Percentiles rank a stretch among this genome's conserved stretches.
phyloP scores from a whole-genome alignment of 208 protist species.

The Strigomonas culicis region DNA sequence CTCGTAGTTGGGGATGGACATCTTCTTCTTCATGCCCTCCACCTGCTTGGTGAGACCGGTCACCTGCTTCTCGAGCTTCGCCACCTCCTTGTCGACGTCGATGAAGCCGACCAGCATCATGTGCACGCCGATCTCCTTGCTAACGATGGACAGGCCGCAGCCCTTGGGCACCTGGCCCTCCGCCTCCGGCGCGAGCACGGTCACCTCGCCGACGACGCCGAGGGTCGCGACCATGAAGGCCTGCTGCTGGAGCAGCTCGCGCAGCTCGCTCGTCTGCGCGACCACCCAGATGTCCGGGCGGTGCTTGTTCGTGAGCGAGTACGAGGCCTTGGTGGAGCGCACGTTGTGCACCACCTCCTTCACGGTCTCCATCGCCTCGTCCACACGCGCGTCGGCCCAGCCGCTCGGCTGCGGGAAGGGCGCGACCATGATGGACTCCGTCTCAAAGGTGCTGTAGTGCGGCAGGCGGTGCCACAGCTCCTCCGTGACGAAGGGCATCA shows the following conservation, averaged over 20 bases:
- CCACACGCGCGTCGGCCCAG: slow-evolving; percentile 57
- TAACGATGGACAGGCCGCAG: slow-evolving; percentile 85
- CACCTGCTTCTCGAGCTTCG: slow-evolving; percentile 86
- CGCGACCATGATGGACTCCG: slow-evolving; percentile 86
- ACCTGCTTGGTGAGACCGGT: slow-evolving; percentile 74
- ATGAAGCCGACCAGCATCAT: slow-evolving; percentile 91
- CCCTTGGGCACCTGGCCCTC: slow-evolving; percentile 57
- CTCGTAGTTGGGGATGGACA: slow-evolving; percentile 86
- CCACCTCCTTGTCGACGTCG: slow-evolving; percentile 87
- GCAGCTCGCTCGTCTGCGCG: slow-evolving; percentile 39
- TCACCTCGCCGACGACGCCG: slow-evolving; percentile 74
- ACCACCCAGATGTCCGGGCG: slow-evolving; percentile 78
- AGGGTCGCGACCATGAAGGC: slow-evolving; percentile 74
- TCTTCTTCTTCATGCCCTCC: slow-evolving; percentile 83
- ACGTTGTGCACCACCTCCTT: slow-evolving; percentile 83
- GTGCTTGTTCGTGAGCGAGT: slow-evolving; percentile 89
- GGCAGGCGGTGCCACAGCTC: slow-evolving; percentile 98
- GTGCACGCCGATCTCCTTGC: slow-evolving; percentile 74
- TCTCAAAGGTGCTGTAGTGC: slow-evolving; percentile 70
- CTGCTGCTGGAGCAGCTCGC: slow-evolving; percentile 37
- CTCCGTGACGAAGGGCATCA: slow-evolving; percentile 99
- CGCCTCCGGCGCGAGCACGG: slow-evolving; percentile 50
- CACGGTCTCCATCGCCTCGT: slow-evolving; percentile 83
- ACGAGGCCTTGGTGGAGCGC: slow-evolving; percentile 87
- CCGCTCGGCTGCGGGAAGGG: slow-evolving; percentile 71